These are phyloP conservation scores for Saururus chinensis DNA, from an alignment of 164 flowering plant species.

Conservation along the genomic window DNA sequence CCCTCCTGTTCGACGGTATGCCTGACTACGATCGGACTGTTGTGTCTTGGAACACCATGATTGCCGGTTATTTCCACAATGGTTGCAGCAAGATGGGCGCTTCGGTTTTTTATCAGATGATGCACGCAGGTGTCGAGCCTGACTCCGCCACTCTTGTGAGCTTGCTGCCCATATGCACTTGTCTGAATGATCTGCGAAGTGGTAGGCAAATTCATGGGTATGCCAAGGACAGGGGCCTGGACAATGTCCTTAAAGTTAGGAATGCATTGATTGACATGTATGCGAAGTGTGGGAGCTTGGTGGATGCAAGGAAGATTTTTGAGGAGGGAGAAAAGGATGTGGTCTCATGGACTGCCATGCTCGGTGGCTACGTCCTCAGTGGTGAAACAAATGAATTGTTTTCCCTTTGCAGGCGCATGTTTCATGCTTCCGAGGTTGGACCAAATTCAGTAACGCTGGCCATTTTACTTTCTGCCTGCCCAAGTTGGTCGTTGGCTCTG, in stretches of 20 bases:
- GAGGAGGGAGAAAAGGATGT: slow-evolving; percentile 53
- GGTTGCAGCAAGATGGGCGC: slow-evolving; percentile 21
- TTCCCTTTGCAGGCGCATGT: slow-evolving; percentile 37
- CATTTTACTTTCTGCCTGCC: slow-evolving; percentile 56
- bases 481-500: slow-evolving; percentile 14
- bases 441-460: slow-evolving; percentile 60
- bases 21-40: slow-evolving; percentile 14
- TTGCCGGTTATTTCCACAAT: slow-evolving; percentile 46
- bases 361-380: slow-evolving; percentile 40
- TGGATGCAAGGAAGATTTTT: slow-evolving; percentile 45
- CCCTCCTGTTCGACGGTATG: slow-evolving; percentile 40
- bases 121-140: slow-evolving; percentile 25
- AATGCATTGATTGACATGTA: slow-evolving; percentile 76
- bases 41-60: slow-evolving; percentile 72
- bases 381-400: slow-evolving; percentile 37
- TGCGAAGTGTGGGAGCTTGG: slow-evolving; percentile 45
- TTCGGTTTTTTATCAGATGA: slow-evolving; percentile 34
- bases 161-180: slow-evolving; percentile 56
- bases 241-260: slow-evolving; percentile 20
- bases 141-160: slow-evolving; percentile 56
- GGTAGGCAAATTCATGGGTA: slow-evolving; percentile 40
- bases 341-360: slow-evolving; percentile 67
- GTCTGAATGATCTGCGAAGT: slow-evolving; percentile 26
- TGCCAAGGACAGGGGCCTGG: slow-evolving; percentile 29
- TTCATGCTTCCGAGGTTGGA: slow-evolving; percentile 43